Percentiles rank a stretch among this genome's conserved stretches.
phyloP scores from a whole-genome alignment of 495 filamentous ascomycete genomes.

The Aspergillus sparsus region DNA sequence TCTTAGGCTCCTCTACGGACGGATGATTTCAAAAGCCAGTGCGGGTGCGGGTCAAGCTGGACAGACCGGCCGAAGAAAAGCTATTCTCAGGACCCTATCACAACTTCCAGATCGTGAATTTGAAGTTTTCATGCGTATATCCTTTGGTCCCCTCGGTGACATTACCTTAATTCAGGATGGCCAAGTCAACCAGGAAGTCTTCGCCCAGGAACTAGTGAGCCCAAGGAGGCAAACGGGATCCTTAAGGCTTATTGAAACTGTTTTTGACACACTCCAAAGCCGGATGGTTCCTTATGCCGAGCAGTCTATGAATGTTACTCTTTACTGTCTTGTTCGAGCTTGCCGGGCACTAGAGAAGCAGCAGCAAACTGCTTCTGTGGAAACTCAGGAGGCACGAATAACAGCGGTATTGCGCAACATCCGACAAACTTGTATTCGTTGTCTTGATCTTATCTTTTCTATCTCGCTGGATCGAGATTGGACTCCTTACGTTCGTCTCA shows the following conservation, averaged over 20 bases:
- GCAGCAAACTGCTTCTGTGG: conserved; percentile 36
- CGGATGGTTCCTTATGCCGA: conserved; percentile 62
- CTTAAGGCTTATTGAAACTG: conserved; percentile 85
- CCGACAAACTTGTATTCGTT: conserved; percentile 74
- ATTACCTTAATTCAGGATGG: conserved; percentile 57
- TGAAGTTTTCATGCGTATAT: conserved; percentile 77
- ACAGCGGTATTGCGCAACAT: conserved; percentile 66
- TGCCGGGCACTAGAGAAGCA: conserved; percentile 56
- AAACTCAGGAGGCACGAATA: conserved; percentile 45
- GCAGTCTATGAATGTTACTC: conserved; percentile 67
- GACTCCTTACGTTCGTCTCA: conserved; percentile 64
- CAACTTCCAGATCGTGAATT: conserved; percentile 66
- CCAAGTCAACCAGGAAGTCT: conserved; percentile 46
- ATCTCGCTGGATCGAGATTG: conserved; percentile 67
- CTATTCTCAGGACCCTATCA: conserved; percentile 61
- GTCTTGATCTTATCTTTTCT: conserved; percentile 72
- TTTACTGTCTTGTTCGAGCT: conserved; percentile 78
- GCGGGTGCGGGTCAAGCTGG: conserved; percentile 48
- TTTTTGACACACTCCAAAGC: conserved; percentile 77
- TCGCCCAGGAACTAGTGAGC: conserved; percentile 57
- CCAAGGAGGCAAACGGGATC: conserved; percentile 82
- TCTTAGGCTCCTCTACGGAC: conserved; percentile 85
- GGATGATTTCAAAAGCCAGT: conserved; percentile 80
- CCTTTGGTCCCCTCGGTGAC: conserved; percentile 67
- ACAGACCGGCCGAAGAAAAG: conserved; percentile 66